Evolutionary conservation across 495 filamentous ascomycete species (phyloP), one percentile per base, ranked within the genome.

Genomic region (Pyrenula aspistea): DNA sequence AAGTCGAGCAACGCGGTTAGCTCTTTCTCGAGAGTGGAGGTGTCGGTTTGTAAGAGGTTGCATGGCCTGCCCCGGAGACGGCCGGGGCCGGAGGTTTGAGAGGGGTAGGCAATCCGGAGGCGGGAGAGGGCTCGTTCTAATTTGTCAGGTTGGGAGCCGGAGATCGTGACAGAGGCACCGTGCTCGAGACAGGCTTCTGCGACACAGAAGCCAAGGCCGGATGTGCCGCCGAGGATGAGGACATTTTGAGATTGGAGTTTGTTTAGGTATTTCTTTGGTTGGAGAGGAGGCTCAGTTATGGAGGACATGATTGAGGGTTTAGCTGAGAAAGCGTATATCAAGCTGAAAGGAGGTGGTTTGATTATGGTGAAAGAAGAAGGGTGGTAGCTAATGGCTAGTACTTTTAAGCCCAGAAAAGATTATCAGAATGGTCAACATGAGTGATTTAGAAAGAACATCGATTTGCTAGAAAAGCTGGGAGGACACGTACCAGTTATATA

Each of bases 191-290:
- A 56, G 4, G 66, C 74, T 59, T 79, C 72, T 36, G 77, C 77
- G 1, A 80, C 75, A 53, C 64, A 66, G 51, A 68, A 73, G 49
- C 77, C 79, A 55, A 81, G 77, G 47, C 77, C 77, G 21, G 65
- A 64, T 25, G 63, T 70, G 19, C 73, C 77, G 48, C 77, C 77
- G 54, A 79, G 67, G 56, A 79, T 57, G 55, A 78, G 71, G 53
- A 80, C 62, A 57, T 56, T 59, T 22, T 53, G 49, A 36, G 49
- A 50, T 22, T 57, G 53, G 20, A 65, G 62, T 56, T 65, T 65
- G 31, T 55, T 58, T 12, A 53, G 54, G 31, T 57, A 65, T 57
- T 60, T 65, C 1, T 22, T 23, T 25, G 53, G 22, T 42, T 42
- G 31, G 31, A 42, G 31, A 15, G 31, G n/a, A n/a, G n/a, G n/a